Evolutionary conservation across 2,329 filamentous ascomycete genomes (phyloP).

Genomic region (Ceratocystis huliohia): DNA sequence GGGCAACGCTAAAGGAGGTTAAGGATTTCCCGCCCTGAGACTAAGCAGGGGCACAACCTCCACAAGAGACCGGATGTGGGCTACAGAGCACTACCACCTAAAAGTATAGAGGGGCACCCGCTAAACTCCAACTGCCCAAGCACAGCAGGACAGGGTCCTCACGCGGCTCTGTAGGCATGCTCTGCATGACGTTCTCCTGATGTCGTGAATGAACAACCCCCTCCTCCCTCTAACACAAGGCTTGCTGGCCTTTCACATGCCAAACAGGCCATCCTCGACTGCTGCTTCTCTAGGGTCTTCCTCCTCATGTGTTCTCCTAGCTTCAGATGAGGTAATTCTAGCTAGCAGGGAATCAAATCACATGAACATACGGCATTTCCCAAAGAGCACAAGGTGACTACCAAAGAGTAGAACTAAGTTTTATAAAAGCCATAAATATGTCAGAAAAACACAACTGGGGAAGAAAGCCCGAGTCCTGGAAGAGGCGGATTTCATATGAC

Average conservation of each 20-base stretch:
- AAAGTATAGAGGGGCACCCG: neutral
- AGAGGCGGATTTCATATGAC: neutral
- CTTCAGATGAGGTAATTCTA: slow-evolving; percentile 6
- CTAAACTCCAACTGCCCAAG: neutral
- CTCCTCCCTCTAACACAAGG: neutral
- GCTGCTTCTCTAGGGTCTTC: slow-evolving; percentile 1
- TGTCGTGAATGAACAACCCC: neutral
- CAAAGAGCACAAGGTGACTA: neutral
- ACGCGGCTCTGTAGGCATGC: slow-evolving; percentile 3
- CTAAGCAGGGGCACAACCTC: neutral
- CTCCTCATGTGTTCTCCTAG: neutral
- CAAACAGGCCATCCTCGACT: neutral
- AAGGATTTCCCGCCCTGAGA: slow-evolving; percentile 1
- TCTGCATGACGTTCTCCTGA: slow-evolving; percentile 1
- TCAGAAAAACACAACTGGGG: neutral
- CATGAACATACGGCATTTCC: neutral
- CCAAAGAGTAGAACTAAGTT: neutral
- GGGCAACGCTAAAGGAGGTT: neutral
- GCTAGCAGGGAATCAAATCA: neutral
- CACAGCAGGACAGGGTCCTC: neutral
- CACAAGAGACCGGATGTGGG: neutral
- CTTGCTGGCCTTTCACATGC: slow-evolving; percentile 7
- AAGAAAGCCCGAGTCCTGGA: neutral
- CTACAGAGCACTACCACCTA: neutral
- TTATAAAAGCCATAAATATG: neutral